Percentiles rank a stretch among this genome's conserved stretches.
These are phyloP conservation scores for Daldinia caldariorum DNA, from an alignment of 495 filamentous ascomycete species.

Conservation along the genomic window DNA sequence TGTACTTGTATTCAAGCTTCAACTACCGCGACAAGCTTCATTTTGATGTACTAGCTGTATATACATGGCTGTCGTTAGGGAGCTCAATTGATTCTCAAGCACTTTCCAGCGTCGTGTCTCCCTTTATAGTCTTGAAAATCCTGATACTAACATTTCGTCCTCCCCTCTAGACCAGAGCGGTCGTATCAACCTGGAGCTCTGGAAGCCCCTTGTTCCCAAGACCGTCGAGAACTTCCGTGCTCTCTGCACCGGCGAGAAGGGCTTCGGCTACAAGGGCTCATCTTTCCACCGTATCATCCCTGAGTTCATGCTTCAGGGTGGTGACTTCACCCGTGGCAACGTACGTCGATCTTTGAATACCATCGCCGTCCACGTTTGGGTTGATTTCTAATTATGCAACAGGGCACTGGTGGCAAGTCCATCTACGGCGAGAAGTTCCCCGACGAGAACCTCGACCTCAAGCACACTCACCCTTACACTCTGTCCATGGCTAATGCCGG, in stretches of 20 bases:
- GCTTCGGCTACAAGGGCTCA: slow-evolving; percentile 83
- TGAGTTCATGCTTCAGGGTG: slow-evolving; percentile 98
- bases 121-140: slow-evolving; percentile 39
- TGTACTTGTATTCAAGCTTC: background rate
- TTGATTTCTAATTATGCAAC: slow-evolving; percentile 27
- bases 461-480: slow-evolving; percentile 70
- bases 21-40: background rate
- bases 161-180: slow-evolving; percentile 71
- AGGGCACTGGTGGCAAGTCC: slow-evolving; percentile 87
- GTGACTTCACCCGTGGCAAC: slow-evolving; percentile 98
- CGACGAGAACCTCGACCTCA: slow-evolving; percentile 79
- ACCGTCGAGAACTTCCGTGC: slow-evolving; percentile 94
- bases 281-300: slow-evolving; percentile 96
- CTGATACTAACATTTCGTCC: slow-evolving; percentile 41
- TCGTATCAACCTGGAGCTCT: slow-evolving; percentile 91
- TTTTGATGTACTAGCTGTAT: slow-evolving; percentile 13
- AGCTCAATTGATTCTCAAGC: slow-evolving; percentile 17
- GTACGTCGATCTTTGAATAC: slow-evolving; percentile 58
- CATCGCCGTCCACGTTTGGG: background rate
- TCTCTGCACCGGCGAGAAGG: slow-evolving; percentile 93
- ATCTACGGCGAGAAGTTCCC: slow-evolving; percentile 89
- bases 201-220: slow-evolving; percentile 85
- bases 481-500: slow-evolving; percentile 89
- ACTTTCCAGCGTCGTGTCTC: background rate
- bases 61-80: background rate